Base-by-base conservation (phyloP, 1,139 yeast species). In the Taphrina betulina region DNA sequence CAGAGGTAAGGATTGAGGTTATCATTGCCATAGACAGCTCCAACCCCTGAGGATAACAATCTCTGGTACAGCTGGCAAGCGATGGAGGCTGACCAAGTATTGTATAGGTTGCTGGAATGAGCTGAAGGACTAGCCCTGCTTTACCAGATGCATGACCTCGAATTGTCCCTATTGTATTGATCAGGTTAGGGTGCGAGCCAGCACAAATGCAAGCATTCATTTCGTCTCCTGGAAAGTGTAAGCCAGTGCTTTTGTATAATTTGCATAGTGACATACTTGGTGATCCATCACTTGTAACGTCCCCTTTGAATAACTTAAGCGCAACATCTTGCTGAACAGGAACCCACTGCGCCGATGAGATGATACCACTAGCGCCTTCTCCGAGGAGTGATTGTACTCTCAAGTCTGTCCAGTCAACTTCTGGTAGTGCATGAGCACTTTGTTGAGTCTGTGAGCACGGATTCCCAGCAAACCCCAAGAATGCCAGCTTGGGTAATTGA, bases 401-500 rank as follows among this genome's bases (percentile, higher is more conserved):
- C 4, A 50, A 22, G 17, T 19, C 38, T 3, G 22, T 3, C 54
- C 54, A 50, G 2, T 19, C 29, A 23, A 40, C 5, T 10, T 31
- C 22, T 5, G 33, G 2, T 5, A 22, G 16, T 10, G 22, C 19
- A 5, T 31, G 8, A 2, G 10, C 4, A 7, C 31, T 12, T n/a
- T 5, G 3, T 1, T 40, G 19, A 16, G 7, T 7, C 12, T 7
- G 8, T 0, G 29, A 8, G 22, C 40, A 5, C 2, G 54, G 54
- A 40, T 50, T 50, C n/a, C 54, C 54, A 2, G 45, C 45, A 17
- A 50, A 50, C 10, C 36, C 54, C 12, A 50, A 26, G 23, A 33
- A 50, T n/a, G 46, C 35, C 17, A 50, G 46, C 10, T 34, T 24
- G 12, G 54, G 54, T 10, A 50, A 36, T 8, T 29, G 10, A 22